Evolutionary conservation across 139 green algal species (phyloP), one percentile per base, ranked within the genome.

Genomic region (Chlorella vulgaris): DNA sequence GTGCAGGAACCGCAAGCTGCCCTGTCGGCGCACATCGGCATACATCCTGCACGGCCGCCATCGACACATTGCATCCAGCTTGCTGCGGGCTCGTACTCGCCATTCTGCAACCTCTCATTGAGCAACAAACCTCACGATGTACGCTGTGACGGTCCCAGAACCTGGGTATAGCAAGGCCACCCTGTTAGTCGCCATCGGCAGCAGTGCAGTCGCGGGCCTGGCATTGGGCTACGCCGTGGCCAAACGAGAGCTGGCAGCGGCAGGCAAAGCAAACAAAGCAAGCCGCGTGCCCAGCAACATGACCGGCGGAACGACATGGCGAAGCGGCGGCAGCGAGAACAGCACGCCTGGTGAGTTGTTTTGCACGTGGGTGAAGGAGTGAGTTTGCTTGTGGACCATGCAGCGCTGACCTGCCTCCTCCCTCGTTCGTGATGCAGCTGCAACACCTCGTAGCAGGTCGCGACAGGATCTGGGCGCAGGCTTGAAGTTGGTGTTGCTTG

Each of bases 331-430:
- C 69, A 39, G 39, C 70, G 70, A 36, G 31, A 66, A 78, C 10
- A 63, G 40, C 31, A 78, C 70, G 18, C 69, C 69, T 22, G 65
- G 65, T 71, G 65, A 19, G 65, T 24, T 55, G n/a, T n/a, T n/a
- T n/a, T n/a, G n/a, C n/a, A n/a, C n/a, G n/a, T n/a, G n/a, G n/a
- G n/a, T n/a, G n/a, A n/a, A n/a, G n/a, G n/a, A n/a, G n/a, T n/a
- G n/a, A n/a, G n/a, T n/a, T n/a, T n/a, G n/a, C n/a, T 58, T 58
- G 47, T 58, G 47, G 10, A 15, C 47, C 10, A 58, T 58, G 47
- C 47, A 58, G 47, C 47, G n/a, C n/a, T n/a, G n/a, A n/a, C n/a
- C n/a, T n/a, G n/a, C n/a, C n/a, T n/a, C n/a, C n/a, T n/a, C n/a
- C n/a, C n/a, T n/a, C n/a, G n/a, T n/a, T n/a, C n/a, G n/a, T n/a